These are phyloP conservation scores for Cladosporium oxysporum DNA, from an alignment of 2,329 filamentous ascomycete genomes.

Conservation along the genomic window DNA sequence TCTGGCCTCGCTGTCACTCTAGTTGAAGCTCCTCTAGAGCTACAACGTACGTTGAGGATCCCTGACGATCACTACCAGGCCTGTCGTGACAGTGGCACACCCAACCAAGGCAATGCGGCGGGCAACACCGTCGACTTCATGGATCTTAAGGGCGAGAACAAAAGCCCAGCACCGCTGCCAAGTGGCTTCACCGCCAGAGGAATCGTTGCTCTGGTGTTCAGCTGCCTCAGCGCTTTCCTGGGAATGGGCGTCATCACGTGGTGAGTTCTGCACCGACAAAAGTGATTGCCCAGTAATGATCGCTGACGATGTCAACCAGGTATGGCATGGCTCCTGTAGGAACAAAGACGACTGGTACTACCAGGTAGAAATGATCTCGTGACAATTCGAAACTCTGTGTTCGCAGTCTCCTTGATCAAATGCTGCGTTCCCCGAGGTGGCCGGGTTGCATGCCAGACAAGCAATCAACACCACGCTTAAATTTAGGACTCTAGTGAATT, in stretches of 20 bases:
- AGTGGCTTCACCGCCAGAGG: conserved; percentile 70
- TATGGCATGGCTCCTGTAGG: conserved; percentile 1
- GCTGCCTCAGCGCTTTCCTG: conserved; percentile 65
- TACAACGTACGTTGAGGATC: conserved; percentile 63
- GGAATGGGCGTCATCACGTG: conserved; percentile 68
- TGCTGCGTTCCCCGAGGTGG: neutral
- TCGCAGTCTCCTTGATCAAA: neutral
- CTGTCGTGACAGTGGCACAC: conserved; percentile 56
- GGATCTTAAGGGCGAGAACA: conserved; percentile 64
- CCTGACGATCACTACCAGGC: conserved; percentile 63
- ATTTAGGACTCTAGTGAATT: neutral
- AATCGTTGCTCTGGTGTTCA: conserved; percentile 74
- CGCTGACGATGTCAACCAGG: neutral
- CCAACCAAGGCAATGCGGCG: conserved; percentile 70
- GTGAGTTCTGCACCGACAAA: conserved; percentile 52
- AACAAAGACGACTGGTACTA: neutral
- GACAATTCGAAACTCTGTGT: neutral
- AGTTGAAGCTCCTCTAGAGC: conserved; percentile 53
- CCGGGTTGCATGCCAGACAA: neutral
- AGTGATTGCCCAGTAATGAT: neutral
- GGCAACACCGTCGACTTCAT: conserved; percentile 66
- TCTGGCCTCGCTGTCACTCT: conserved; percentile 55
- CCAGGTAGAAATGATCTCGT: neutral
- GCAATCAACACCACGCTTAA: neutral
- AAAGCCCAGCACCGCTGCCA: conserved; percentile 58